These are phyloP conservation scores for Trichosporon faecale DNA, from an alignment of 1,284 basidiomycete genomes.

Conservation along the genomic window DNA sequence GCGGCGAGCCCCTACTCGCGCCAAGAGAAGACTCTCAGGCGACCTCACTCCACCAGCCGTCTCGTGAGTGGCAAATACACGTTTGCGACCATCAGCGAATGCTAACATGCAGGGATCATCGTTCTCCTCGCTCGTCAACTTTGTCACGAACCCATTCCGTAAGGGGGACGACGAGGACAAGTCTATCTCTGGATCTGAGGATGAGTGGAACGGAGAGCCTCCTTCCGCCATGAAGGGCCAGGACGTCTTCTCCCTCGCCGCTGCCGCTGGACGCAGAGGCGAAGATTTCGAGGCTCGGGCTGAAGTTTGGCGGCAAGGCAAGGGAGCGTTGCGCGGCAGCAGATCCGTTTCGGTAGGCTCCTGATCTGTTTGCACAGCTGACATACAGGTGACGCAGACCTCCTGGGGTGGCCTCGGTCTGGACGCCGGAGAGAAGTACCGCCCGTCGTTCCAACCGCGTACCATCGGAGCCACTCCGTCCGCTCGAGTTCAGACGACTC, in stretches of 20 bases:
- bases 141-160: conserved; percentile 35
- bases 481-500: background rate
- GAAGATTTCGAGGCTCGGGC: conserved; percentile 35
- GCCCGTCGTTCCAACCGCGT: background rate
- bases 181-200: conserved; percentile 46
- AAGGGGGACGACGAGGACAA: conserved; percentile 25
- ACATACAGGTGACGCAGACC: conserved; percentile 10
- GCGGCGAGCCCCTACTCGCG: conserved; percentile 32
- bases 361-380: background rate
- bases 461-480: conserved; percentile 3
- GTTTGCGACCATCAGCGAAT: background rate
- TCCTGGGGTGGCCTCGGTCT: conserved; percentile 17
- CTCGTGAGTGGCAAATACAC: conserved; percentile 12
- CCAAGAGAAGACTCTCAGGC: conserved; percentile 6
- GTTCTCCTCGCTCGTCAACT: conserved; percentile 27
- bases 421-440: conserved; percentile 4
- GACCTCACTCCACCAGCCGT: conserved; percentile 24
- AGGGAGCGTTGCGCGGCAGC: background rate
- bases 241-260: conserved; percentile 40
- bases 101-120: background rate
- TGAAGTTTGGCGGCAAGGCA: conserved; percentile 29
- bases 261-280: conserved; percentile 33
- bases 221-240: conserved; percentile 31
- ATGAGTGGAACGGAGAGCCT: conserved; percentile 42
- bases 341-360: conserved; percentile 2